These are phyloP conservation scores for Lanzia echinophila DNA, from an alignment of 2,329 filamentous ascomycete species.

Conservation along the genomic window DNA sequence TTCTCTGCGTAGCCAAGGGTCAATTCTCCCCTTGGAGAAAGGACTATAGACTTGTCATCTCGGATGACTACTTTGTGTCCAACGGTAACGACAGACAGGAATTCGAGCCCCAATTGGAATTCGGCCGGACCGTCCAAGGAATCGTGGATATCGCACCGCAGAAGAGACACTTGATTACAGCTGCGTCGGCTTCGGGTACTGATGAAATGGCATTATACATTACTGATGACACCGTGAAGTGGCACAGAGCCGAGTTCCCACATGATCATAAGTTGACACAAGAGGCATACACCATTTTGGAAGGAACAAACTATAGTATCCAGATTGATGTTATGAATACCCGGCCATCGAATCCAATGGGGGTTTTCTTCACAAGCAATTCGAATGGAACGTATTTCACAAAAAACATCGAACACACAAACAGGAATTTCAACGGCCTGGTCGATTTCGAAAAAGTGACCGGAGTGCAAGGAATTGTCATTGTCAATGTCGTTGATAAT, in stretches of 20 bases:
- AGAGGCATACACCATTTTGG: conserved; percentile 85
- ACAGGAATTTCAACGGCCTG: conserved; percentile 65
- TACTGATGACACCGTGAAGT: conserved; percentile 72
- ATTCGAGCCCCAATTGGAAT: conserved; percentile 71
- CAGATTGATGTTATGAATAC: conserved; percentile 86
- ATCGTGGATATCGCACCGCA: conserved; percentile 76
- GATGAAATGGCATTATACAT: conserved; percentile 91
- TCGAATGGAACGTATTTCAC: conserved; percentile 97
- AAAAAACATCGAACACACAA: conserved; percentile 85
- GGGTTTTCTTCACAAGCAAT: conserved; percentile 88
- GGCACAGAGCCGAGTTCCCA: conserved; percentile 89
- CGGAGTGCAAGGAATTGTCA: conserved; percentile 83
- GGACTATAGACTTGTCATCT: conserved; percentile 72
- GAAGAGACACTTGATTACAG: conserved; percentile 81
- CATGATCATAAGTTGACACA: conserved; percentile 73
- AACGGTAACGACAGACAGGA: conserved; percentile 46
- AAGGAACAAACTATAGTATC: conserved; percentile 96
- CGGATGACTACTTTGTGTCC: conserved; percentile 74
- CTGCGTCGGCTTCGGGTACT: conserved; percentile 70
- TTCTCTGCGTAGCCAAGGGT: conserved; percentile 75
- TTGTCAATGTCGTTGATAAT: conserved; percentile 87
- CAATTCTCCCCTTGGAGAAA: conserved; percentile 62
- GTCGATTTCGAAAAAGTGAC: conserved; percentile 96
- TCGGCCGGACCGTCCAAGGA: conserved; percentile 66
- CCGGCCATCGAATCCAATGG: conserved; percentile 63